A percentile compares a stretch with the other conserved stretches of the same genome.
phyloP scores from a whole-genome alignment of 1,139 yeast genomes.

The Scheffersomyces illinoinensis region DNA sequence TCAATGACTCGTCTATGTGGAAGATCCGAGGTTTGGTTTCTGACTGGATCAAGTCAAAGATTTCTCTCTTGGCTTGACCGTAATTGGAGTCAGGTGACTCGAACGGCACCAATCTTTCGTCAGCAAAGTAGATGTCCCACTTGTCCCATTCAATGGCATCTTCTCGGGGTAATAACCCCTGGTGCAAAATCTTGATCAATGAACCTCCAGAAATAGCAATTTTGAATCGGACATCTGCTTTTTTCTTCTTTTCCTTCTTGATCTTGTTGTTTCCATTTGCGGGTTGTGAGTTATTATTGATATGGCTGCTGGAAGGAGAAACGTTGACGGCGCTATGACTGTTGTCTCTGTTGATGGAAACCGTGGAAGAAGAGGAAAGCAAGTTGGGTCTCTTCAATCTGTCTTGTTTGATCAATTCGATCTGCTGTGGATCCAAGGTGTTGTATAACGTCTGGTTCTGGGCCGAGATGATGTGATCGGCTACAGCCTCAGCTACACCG shows the following conservation, averaged over 20 bases:
- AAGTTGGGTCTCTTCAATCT: conserved; percentile 20
- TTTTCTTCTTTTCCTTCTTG: conserved; percentile 47
- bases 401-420: conserved; percentile 27
- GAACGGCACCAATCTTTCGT: conserved; percentile 71
- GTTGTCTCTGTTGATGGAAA: conserved; percentile 5
- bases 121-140: conserved; percentile 73
- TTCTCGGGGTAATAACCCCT: conserved; percentile 72
- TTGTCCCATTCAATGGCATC: conserved; percentile 83
- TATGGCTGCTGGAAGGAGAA: conserved; percentile 1
- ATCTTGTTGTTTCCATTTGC: conserved; percentile 14
- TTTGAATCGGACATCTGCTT: conserved; percentile 68
- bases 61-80: conserved; percentile 81
- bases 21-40: conserved; percentile 66
- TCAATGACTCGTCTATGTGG: conserved; percentile 77
- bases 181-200: conserved; percentile 77
- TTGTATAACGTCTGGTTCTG: conserved; percentile 70
- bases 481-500: conserved; percentile 94
- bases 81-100: conserved; percentile 79
- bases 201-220: conserved; percentile 95
- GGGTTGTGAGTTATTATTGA: conserved; percentile 3
- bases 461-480: conserved; percentile 79
- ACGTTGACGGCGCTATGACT: conserved; percentile 1
- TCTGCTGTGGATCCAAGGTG: conserved; percentile 41
- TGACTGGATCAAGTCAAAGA: conserved; percentile 66
- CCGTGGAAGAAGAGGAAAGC: conserved; percentile 11